These are phyloP conservation scores for Truncatella angustata DNA, from an alignment of 2,329 filamentous ascomycete species.

Conservation along the genomic window DNA sequence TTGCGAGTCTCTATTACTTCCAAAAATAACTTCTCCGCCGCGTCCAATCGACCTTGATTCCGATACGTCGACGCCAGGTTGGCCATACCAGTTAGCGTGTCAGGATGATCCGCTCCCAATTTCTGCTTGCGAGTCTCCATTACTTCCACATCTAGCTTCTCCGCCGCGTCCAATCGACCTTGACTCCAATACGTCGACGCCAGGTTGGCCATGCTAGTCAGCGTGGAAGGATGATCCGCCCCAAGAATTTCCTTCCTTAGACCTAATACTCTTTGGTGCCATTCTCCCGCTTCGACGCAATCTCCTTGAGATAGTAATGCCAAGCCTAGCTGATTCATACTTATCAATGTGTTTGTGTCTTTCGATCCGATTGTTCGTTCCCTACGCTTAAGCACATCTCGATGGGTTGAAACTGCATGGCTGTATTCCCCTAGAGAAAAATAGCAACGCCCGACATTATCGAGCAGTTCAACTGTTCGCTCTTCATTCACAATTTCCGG, in stretches of 20 bases:
- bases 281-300: constrained; percentile 5
- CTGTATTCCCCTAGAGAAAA: too few relatives aligned
- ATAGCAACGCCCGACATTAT: too few relatives aligned
- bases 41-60: constrained; percentile 8
- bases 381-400: too few relatives aligned
- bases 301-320: constrained; percentile 2
- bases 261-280: constrained; percentile 7
- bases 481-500: too few relatives aligned
- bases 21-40: background rate
- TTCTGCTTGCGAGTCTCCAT: constrained; percentile 7
- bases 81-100: constrained; percentile 8
- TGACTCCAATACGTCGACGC: constrained; percentile 10
- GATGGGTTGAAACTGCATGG: too few relatives aligned
- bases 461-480: too few relatives aligned
- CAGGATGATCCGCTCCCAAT: constrained; percentile 5
- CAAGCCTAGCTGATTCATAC: constrained; percentile 8
- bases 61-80: constrained; percentile 7
- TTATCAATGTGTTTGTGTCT: too few relatives aligned
- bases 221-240: constrained; percentile 8
- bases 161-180: constrained; percentile 9
- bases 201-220: constrained; percentile 6
- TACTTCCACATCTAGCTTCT: constrained; percentile 6
- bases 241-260: constrained; percentile 10
- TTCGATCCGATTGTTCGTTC: too few relatives aligned
- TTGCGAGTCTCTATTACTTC: background rate